phyloP scores from a whole-genome alignment of 352 stramenopile genomes.

The Hyaloperonospora brassicae region DNA sequence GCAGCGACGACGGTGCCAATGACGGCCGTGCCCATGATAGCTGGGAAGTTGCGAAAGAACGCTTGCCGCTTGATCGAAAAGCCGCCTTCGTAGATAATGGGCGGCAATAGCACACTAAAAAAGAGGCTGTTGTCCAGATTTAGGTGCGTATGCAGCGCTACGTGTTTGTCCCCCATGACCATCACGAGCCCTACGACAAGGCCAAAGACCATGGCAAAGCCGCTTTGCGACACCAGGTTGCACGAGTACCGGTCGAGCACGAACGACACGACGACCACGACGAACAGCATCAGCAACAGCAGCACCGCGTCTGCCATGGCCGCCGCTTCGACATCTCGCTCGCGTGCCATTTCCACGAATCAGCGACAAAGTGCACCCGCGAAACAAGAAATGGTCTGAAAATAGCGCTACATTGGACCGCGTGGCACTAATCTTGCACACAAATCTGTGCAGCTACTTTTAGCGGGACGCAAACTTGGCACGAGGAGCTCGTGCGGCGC shows the following conservation, averaged over 20 bases:
- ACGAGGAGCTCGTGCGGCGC: constrained; percentile 11
- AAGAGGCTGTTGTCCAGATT: constrained; percentile 84
- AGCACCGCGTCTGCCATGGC: constrained; percentile 77
- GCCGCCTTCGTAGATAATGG: constrained; percentile 84
- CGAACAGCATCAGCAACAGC: constrained; percentile 75
- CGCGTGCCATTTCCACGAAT: constrained; percentile 25
- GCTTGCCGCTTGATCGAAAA: constrained; percentile 83
- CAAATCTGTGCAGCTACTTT: background rate
- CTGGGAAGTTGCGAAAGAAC: constrained; percentile 82
- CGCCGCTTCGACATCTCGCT: constrained; percentile 15
- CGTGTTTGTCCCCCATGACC: constrained; percentile 52
- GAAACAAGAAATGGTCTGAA: constrained; percentile 9
- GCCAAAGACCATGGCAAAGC: constrained; percentile 75
- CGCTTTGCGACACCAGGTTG: constrained; percentile 75
- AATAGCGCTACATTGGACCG: constrained; percentile 18
- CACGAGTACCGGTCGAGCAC: constrained; percentile 78
- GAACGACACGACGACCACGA: constrained; percentile 78
- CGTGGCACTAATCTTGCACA: too few species aligned
- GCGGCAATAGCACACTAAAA: constrained; percentile 75
- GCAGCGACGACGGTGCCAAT: constrained; percentile 72
- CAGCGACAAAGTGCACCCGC: constrained; percentile 11
- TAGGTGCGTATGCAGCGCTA: constrained; percentile 57
- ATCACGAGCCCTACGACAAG: constrained; percentile 60
- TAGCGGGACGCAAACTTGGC: constrained; percentile 20
- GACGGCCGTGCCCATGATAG: constrained; percentile 79